These are phyloP conservation scores for Medicago arabica DNA, from an alignment of 306 rosid genomes.

Conservation along the genomic window DNA sequence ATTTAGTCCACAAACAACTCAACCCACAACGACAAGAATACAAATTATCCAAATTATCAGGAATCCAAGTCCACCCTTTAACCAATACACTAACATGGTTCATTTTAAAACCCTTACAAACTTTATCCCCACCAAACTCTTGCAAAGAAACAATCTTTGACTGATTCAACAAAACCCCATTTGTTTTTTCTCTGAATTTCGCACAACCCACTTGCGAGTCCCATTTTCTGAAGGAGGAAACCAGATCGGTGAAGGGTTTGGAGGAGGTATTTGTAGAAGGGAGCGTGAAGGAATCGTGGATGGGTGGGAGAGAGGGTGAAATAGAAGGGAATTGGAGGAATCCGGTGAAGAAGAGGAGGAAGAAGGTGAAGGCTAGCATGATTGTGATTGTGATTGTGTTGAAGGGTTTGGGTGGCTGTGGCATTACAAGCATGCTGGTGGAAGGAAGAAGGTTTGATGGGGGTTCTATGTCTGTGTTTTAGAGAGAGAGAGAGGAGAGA, in stretches of 20 bases:
- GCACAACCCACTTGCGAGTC: slow-evolving; percentile 76
- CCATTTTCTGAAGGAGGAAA: slow-evolving; percentile 75
- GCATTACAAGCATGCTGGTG: slow-evolving; percentile 59
- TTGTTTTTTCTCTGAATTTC: slow-evolving; percentile 55
- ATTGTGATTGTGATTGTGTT: slow-evolving; percentile 54
- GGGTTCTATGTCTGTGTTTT: neutral
- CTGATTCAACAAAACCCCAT: slow-evolving; percentile 28
- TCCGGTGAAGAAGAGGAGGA: slow-evolving; percentile 71
- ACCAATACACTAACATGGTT: slow-evolving; percentile 76
- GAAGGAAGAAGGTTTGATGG: neutral
- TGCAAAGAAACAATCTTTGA: slow-evolving; percentile 66
- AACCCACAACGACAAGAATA: slow-evolving; percentile 85
- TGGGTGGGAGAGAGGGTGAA: slow-evolving; percentile 44
- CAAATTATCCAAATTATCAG: slow-evolving; percentile 88
- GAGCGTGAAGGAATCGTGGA: slow-evolving; percentile 27
- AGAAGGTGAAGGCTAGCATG: slow-evolving; percentile 60
- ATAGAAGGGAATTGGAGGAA: slow-evolving; percentile 68
- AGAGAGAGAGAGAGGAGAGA: slow-evolving; percentile 14
- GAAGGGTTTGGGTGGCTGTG: slow-evolving; percentile 57
- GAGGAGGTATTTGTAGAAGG: slow-evolving; percentile 11
- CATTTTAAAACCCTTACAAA: slow-evolving; percentile 52
- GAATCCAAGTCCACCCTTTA: slow-evolving; percentile 97
- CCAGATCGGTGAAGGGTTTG: slow-evolving; percentile 68
- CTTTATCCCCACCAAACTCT: slow-evolving; percentile 41
- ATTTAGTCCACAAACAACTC: slow-evolving; percentile 97